Evolutionary conservation across 805 yeast genomes (phyloP), one percentile per base, ranked within the genome.

Genomic region (Priceomyces medius): DNA sequence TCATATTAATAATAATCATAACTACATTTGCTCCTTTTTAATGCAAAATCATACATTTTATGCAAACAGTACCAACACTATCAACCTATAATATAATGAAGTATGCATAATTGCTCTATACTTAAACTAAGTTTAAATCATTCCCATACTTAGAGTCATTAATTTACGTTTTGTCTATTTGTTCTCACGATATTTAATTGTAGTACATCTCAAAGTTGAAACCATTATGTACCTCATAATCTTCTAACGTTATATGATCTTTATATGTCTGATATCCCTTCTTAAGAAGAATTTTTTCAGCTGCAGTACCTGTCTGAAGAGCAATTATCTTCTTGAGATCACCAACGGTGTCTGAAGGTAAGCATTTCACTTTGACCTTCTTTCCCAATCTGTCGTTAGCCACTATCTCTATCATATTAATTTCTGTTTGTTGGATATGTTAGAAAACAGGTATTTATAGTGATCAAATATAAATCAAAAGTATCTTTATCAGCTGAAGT

Each of bases 161-260:
- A n/a, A n/a, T n/a, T n/a, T n/a, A n/a, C n/a, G n/a, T n/a, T n/a
- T n/a, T n/a, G n/a, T n/a, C n/a, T n/a, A n/a, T n/a, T n/a, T n/a
- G n/a, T n/a, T n/a, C 9, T 26, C 14, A 9, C 23, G 12, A 31
- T 14, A 35, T 10, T 43, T 45, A 84, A 19, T 81, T 68, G 56
- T 85, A 85, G 54, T 88, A 93, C 59, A 91, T 66, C 64, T 91
- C 99, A 49, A 91, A 63, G 61, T 83, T 88, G 46, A 85, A 83
- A 7, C 96, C 95, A 59, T 89, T 83, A 56, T 89, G 96, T 14
- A 91, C 81, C 60, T 91, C 99, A 58, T 93, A 91, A 61, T 91
- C 99, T n/a, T 85, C 96, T 34, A 91, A 69, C 1, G 90, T 75
- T 41, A 91, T 91, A 58, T 90, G 97, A 55, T 91, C 93, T 58